Evolutionary conservation across 495 filamentous ascomycete species (phyloP), one percentile per base, ranked within the genome.

Genomic region (Xylaria venustula): DNA sequence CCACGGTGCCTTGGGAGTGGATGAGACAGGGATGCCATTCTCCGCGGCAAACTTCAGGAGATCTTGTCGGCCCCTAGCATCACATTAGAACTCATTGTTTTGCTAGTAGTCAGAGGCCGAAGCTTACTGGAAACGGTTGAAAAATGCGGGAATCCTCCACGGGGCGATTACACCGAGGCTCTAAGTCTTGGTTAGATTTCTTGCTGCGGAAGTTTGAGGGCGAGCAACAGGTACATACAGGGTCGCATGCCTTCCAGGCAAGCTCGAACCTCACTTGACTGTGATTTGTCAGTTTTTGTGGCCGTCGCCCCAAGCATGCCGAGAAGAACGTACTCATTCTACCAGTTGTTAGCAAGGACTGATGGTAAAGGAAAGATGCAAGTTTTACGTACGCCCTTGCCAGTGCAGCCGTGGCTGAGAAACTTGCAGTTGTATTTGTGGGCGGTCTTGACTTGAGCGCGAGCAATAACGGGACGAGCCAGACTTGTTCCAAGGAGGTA

Each of bases 201-300:
- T 32, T 19, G 15, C 6, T 34, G 47, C 49, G 19, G 30, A 37
- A 34, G 8, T 6, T 52, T 52, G 15, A 52, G 49, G 19, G n/a
- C n/a, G 19, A 22, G 30, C 26, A 30, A 17, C 26, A 34, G 30
- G 20, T 53, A 53, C 34, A 15, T 15, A 41, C 50, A 30, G 42
- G 88, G 73, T 92, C 81, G 44, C 84, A 72, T 49, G 86, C 54
- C 34, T 30, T 51, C 52, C 89, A 91, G 36, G 85, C 88, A 60
- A 91, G 81, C 71, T 92, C 89, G 75, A 92, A 91, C 59, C 89
- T 85, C 42, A 92, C 86, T 71, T 90, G 86, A 70, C 91, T 88
- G 36, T 19, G 26, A 25, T 41, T 8, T 37, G 46, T 42, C 12
- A 51, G 14, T 20, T 90, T 90, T 9, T 20, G 22, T 44, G 15